Percentiles rank a stretch among this genome's conserved stretches.
Conservation (phyloP, 2,329 filamentous ascomycete species). For the Fusarium dlaminii region DNA sequence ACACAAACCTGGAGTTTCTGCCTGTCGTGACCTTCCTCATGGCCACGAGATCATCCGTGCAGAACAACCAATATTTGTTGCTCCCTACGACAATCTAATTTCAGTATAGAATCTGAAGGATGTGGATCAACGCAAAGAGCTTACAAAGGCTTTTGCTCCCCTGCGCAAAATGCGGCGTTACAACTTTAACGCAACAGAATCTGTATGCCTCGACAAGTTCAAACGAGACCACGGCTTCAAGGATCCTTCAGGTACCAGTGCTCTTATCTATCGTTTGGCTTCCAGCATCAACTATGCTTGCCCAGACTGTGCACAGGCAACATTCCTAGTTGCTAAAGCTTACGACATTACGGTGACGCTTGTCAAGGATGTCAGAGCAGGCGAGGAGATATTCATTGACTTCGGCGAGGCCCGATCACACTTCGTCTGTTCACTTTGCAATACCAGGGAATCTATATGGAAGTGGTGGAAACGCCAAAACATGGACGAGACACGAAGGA, state of each 20-base stretch:
- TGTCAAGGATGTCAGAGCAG: constrained; percentile 28
- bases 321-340: constrained; percentile 8
- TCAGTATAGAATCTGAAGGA: constrained; percentile 20
- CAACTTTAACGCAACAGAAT: not conserved
- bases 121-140: not conserved
- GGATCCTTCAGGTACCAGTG: constrained; percentile 2
- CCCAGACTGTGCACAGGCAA: constrained; percentile 40
- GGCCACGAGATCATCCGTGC: constrained; percentile 28
- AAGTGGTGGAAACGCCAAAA: not conserved
- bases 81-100: not conserved
- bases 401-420: constrained; percentile 44
- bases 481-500: not conserved
- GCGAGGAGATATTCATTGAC: constrained; percentile 51
- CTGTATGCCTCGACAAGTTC: not conserved
- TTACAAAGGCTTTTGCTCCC: constrained; percentile 7
- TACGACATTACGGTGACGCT: constrained; percentile 34
- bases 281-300: constrained; percentile 50
- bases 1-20: constrained; percentile 36
- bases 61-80: constrained; percentile 31
- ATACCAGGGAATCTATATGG: not conserved
- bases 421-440: constrained; percentile 43
- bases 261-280: constrained; percentile 32
- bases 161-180: constrained; percentile 18
- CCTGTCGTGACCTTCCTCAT: not conserved
- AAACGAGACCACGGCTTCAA: constrained; percentile 39